These are phyloP conservation scores for Setaria viridis DNA, from an alignment of 202 grass and related monocot species.

Conservation along the genomic window DNA sequence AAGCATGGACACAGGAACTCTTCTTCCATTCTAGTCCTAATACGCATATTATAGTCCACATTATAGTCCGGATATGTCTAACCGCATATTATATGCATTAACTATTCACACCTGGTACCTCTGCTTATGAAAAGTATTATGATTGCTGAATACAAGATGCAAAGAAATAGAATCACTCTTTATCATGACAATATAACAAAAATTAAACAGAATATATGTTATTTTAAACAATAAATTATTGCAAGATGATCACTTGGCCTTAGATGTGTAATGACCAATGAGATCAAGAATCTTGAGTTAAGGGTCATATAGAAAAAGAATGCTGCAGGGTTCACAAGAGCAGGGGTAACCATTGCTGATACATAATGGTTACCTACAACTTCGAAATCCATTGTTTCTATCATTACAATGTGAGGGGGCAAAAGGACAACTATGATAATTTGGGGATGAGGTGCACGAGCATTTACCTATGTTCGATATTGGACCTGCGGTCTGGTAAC, in stretches of 20 bases:
- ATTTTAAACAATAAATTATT: background rate
- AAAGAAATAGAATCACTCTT: conserved; percentile 29
- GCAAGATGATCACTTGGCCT: background rate
- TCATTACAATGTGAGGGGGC: background rate
- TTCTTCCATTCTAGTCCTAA: conserved; percentile 1
- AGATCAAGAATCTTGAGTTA: background rate
- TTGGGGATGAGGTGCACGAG: conserved; percentile 17
- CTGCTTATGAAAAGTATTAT: conserved; percentile 25
- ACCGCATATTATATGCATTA: background rate
- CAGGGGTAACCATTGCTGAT: conserved; percentile 11
- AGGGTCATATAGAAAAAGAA: conserved; percentile 23
- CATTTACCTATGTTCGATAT: conserved; percentile 32
- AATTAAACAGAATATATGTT: conserved; percentile 1
- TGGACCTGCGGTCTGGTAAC: conserved; percentile 63
- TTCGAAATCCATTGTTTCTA: conserved; percentile 7
- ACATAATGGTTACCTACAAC: background rate
- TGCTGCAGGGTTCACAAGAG: conserved; percentile 23
- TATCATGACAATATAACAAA: background rate
- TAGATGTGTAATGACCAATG: background rate
- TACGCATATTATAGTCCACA: background rate
- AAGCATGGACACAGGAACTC: conserved; percentile 7
- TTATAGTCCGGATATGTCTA: too few species aligned
- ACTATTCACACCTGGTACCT: background rate
- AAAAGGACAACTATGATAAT: background rate
- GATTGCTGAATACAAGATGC: background rate